Percentiles rank a stretch among this genome's conserved stretches.
phyloP scores from a whole-genome alignment of 805 yeast genomes.

The Starmerella tilneyi region DNA sequence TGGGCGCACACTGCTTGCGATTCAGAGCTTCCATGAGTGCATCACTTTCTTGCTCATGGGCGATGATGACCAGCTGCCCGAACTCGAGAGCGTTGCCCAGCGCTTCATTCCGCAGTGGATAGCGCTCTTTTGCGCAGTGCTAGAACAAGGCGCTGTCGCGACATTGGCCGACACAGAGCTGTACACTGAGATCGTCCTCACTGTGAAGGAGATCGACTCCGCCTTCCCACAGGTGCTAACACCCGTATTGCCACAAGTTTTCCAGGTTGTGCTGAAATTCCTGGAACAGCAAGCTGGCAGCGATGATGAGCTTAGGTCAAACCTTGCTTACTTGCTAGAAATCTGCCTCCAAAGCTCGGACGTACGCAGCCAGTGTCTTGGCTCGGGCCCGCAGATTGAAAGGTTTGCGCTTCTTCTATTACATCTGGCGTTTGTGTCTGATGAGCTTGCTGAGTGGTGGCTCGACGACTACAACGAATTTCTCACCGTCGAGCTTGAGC shows the following conservation, averaged over 20 bases:
- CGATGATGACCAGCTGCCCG: conserved; percentile 25
- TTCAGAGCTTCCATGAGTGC: conserved; percentile 31
- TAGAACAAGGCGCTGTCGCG: background rate
- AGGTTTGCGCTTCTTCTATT: conserved; percentile 27
- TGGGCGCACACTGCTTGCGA: conserved; percentile 22
- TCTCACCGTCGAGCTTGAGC: conserved; percentile 65
- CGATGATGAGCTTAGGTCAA: conserved; percentile 19
- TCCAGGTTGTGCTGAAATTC: conserved; percentile 8
- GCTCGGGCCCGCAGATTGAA: conserved; percentile 5
- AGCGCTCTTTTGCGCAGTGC: conserved; percentile 8
- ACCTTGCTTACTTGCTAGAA: conserved; percentile 20
- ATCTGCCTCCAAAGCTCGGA: conserved; percentile 14
- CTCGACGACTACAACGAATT: conserved; percentile 53
- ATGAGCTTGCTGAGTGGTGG: conserved; percentile 39
- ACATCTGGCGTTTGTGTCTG: conserved; percentile 36
- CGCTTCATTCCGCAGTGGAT: conserved; percentile 21
- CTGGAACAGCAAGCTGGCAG: background rate
- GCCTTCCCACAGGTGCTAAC: conserved; percentile 23
- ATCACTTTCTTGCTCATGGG: conserved; percentile 28
- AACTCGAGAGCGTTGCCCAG: conserved; percentile 18
- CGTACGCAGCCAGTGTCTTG: conserved; percentile 5
- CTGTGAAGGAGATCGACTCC: conserved; percentile 23
- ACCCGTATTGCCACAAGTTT: conserved; percentile 19
- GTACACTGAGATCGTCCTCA: conserved; percentile 8
- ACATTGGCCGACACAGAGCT: background rate